Conservation (phyloP, 2,329 filamentous ascomycete species). For the Botrytis fabae region DNA sequence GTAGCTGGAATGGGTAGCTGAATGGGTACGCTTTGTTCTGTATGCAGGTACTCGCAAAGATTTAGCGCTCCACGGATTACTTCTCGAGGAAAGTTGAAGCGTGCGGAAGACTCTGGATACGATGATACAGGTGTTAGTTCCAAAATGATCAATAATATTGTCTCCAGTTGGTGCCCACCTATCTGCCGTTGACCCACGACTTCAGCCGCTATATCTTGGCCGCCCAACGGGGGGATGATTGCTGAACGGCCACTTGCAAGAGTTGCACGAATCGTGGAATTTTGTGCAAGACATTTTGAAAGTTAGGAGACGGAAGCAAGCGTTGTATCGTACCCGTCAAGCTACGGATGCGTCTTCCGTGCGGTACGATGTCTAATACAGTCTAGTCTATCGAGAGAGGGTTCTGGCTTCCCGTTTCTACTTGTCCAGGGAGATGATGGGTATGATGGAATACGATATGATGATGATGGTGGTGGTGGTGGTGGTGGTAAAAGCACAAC, state of each 20-base stretch:
- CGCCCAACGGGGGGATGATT: neutral
- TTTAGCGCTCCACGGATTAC: neutral
- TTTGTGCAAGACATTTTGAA: slow-evolving; percentile 17
- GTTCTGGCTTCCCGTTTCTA: neutral
- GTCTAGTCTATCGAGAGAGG: neutral
- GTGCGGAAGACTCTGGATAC: neutral
- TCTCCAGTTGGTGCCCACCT: slow-evolving; percentile 1
- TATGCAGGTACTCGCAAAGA: slow-evolving; percentile 19
- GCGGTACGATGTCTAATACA: neutral
- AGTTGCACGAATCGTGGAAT: slow-evolving; percentile 15
- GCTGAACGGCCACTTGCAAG: slow-evolving; percentile 15
- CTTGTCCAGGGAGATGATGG: neutral
- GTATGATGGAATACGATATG: neutral
- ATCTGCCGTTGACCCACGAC: slow-evolving; percentile 10
- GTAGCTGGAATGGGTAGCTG: neutral
- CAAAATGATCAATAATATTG: neutral
- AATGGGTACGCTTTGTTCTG: slow-evolving; percentile 1
- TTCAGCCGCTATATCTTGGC: slow-evolving; percentile 19
- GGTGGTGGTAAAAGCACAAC: neutral
- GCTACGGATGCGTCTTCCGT: slow-evolving; percentile 1
- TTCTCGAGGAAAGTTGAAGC: neutral
- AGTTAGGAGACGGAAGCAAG: neutral
- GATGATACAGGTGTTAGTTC: neutral
- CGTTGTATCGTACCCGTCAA: slow-evolving; percentile 16
- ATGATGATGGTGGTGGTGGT: neutral